These are phyloP conservation scores for Alloteropsis semialata DNA, from an alignment of 176 grass and related monocot species.

Conservation along the genomic window DNA sequence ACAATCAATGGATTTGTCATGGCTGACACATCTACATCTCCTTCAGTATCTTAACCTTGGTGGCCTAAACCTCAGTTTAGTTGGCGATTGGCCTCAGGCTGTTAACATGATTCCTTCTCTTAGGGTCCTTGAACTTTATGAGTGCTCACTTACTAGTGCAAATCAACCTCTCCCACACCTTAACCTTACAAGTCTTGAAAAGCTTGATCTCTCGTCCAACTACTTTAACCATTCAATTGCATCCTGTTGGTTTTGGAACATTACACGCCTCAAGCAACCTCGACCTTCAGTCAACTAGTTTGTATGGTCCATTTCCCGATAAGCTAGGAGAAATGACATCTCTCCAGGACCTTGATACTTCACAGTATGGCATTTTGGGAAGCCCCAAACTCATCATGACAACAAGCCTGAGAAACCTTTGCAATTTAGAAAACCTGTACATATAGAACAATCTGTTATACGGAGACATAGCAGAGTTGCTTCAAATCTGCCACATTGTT, in stretches of 20 bases:
- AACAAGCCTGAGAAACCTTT: neutral
- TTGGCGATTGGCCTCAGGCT: no score
- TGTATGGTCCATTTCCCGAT: neutral
- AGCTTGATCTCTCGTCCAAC: neutral
- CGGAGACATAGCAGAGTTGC: neutral
- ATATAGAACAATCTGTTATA: neutral
- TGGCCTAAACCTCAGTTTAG: no score
- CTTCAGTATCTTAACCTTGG: no score
- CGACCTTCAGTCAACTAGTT: neutral
- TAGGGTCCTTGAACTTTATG: no score
- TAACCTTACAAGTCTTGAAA: neutral
- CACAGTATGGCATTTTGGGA: neutral
- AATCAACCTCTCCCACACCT: neutral
- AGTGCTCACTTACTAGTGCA: neutral
- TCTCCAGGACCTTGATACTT: neutral
- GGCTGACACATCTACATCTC: no score
- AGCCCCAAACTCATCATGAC: neutral
- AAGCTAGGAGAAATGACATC: no score
- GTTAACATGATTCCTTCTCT: no score
- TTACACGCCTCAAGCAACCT: neutral
- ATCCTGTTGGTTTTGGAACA: slow-evolving; percentile 39
- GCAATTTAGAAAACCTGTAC: neutral
- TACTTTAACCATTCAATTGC: neutral
- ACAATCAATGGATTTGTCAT: no score
- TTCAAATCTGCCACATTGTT: neutral